phyloP scores from a whole-genome alignment of 768 basidiomycete species.

The Leccinum truebloodii region DNA sequence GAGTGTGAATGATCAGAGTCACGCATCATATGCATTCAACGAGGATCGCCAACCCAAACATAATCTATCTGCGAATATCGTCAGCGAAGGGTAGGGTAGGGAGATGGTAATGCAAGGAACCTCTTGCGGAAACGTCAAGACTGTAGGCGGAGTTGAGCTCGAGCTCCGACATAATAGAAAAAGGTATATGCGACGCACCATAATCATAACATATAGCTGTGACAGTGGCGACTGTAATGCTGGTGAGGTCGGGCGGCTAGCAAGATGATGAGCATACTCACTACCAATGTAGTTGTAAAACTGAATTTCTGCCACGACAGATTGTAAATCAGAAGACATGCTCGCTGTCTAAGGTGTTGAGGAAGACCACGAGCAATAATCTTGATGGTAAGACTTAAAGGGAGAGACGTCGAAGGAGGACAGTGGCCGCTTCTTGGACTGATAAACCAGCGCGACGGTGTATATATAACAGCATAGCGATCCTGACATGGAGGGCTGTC shows the following conservation, averaged over 20 bases:
- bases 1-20: conserved; percentile 1
- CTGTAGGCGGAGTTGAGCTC: conserved; percentile 4
- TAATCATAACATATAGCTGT: conserved; percentile 22
- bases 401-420: background rate
- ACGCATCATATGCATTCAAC: background rate
- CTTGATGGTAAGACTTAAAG: background rate
- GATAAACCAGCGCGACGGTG: background rate
- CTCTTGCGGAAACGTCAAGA: conserved; percentile 20
- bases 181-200: conserved; percentile 9
- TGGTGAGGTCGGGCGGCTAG: conserved; percentile 4
- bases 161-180: background rate
- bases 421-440: background rate
- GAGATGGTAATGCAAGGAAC: conserved; percentile 1
- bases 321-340: conserved; percentile 8
- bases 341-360: background rate
- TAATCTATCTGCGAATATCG: conserved; percentile 12
- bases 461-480: no score
- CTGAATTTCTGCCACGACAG: conserved; percentile 5
- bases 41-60: conserved; percentile 20
- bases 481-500: background rate
- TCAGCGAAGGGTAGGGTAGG: conserved; percentile 1
- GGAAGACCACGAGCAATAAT: background rate
- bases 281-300: conserved; percentile 13
- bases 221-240: conserved; percentile 11
- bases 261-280: background rate